These are phyloP conservation scores for Vaccinium myrtillus DNA, from an alignment of 148 eudicot genomes.

Conservation along the genomic window DNA sequence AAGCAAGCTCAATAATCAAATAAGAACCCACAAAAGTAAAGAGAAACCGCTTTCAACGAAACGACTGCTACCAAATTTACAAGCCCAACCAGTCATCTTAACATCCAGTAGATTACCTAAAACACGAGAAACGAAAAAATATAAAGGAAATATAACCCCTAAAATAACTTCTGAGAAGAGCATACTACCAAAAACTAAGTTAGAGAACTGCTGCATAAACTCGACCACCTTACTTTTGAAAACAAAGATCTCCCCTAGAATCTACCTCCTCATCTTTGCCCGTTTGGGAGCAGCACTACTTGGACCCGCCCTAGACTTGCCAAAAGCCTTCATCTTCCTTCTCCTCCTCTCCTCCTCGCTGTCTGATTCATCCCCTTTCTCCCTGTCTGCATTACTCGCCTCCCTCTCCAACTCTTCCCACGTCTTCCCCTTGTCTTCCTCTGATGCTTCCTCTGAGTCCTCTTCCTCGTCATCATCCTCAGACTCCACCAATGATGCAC, in stretches of 20 bases:
- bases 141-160: background rate
- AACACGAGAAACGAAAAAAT: background rate
- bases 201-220: conserved; percentile 11
- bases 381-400: conserved; percentile 87
- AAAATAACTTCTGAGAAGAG: background rate
- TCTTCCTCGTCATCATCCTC: conserved; percentile 86
- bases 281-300: conserved; percentile 53
- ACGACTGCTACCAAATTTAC: conserved; percentile 14
- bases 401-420: conserved; percentile 99
- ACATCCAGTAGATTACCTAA: conserved; percentile 7
- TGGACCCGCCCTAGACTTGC: conserved; percentile 69
- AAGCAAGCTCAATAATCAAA: no score
- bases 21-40: background rate
- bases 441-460: conserved; percentile 58
- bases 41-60: background rate
- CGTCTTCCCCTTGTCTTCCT: conserved; percentile 83
- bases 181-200: background rate
- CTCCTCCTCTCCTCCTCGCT: conserved; percentile 88
- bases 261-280: conserved; percentile 63
- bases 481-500: conserved; percentile 83
- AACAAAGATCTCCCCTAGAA: background rate
- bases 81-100: conserved; percentile 4
- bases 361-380: conserved; percentile 81
- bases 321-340: conserved; percentile 72
- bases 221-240: background rate